Base-by-base conservation (phyloP, 768 basidiomycete species). In the Lactarius indigo region DNA sequence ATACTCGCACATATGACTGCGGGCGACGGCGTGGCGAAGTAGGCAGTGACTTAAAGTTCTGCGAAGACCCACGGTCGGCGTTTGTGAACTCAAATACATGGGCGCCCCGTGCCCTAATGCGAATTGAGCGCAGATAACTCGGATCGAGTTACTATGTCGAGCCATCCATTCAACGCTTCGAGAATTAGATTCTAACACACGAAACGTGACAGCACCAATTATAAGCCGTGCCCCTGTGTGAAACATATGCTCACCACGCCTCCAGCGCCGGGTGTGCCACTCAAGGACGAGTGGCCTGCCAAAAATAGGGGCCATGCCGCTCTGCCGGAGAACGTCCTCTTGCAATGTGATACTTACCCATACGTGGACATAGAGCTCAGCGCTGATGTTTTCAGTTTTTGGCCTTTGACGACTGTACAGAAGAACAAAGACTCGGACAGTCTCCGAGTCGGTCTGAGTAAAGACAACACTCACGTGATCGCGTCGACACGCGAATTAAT, bases 391-490 rank as follows among this genome's bases (percentile, higher is more conserved):
- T 37, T 15, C 9, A 37, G 35, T 4, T 37, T 39, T 39, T 39
- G 3, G 26, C 9, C 7, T 26, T 23, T 52, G 50, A 8, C 12
- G n/a, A 37, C 9, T 1, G 50, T 28, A 9, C 26, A 5, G 50
- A 28, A 52, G 4, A n/a, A 52, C 20, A 52, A 28, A 52, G 50
- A 9, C n/a, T n/a, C n/a, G n/a, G n/a, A n/a, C 17, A 9, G 39
- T 17, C 13, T 17, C 33, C 33, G 9, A 33, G 33, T 1, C 39
- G 2, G 15, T 39, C 13, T 6, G 15, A 39, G 17, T 18, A 18
- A 41, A 18, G 64, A 30, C 44, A 59, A 50, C 20, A 41, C 18
- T 65, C 70, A 70, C 64, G 70, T 70, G 68, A 67, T 56, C 68
- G 68, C 57, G 69, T 69, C 8, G 37, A 56, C 12, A 50, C 54